These are phyloP conservation scores for Clonostachys chloroleuca DNA, from an alignment of 2,329 filamentous ascomycete species.

Conservation along the genomic window DNA sequence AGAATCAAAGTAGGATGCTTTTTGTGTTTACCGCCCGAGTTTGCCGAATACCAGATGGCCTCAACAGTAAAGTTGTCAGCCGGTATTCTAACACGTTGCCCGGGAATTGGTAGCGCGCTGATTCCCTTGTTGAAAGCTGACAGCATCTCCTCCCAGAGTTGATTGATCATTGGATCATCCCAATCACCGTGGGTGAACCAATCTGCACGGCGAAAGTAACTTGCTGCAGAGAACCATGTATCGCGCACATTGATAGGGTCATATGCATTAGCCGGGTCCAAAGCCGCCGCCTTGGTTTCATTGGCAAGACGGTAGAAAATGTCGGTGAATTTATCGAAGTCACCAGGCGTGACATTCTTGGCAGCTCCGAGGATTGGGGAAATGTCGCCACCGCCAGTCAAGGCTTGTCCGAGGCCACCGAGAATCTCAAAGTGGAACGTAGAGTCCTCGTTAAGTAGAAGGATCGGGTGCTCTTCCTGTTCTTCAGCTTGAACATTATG, in stretches of 20 bases:
- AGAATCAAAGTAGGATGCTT: slow-evolving; percentile 30
- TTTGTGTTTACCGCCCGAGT: slow-evolving; percentile 1
- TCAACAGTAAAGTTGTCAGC: slow-evolving; percentile 21
- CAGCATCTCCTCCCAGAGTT: slow-evolving; percentile 21
- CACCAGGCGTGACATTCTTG: slow-evolving; percentile 14
- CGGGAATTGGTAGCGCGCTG: slow-evolving; percentile 17
- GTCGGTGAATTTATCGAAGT: slow-evolving; percentile 5
- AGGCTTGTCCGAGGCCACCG: slow-evolving; percentile 3
- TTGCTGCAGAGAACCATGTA: slow-evolving; percentile 22
- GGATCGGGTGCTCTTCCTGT: too few species aligned
- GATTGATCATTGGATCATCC: slow-evolving; percentile 25
- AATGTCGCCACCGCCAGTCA: slow-evolving; percentile 6
- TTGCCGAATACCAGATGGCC: slow-evolving; percentile 22
- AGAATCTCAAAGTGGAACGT: slow-evolving; percentile 9
- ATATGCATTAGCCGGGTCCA: slow-evolving; percentile 6
- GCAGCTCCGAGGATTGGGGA: slow-evolving; percentile 10
- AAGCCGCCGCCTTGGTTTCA: slow-evolving; percentile 3
- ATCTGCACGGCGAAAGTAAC: slow-evolving; percentile 29
- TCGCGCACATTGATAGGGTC: slow-evolving; percentile 7
- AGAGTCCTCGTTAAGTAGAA: slow-evolving; percentile 1
- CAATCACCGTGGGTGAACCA: slow-evolving; percentile 29
- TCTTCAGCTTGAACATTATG: too few species aligned
- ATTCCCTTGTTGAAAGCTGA: slow-evolving; percentile 27
- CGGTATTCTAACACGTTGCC: slow-evolving; percentile 11
- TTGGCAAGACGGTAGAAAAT: slow-evolving; percentile 5